These are phyloP conservation scores for Candida freyschussii DNA, from an alignment of 1,139 yeast species.

Conservation along the genomic window DNA sequence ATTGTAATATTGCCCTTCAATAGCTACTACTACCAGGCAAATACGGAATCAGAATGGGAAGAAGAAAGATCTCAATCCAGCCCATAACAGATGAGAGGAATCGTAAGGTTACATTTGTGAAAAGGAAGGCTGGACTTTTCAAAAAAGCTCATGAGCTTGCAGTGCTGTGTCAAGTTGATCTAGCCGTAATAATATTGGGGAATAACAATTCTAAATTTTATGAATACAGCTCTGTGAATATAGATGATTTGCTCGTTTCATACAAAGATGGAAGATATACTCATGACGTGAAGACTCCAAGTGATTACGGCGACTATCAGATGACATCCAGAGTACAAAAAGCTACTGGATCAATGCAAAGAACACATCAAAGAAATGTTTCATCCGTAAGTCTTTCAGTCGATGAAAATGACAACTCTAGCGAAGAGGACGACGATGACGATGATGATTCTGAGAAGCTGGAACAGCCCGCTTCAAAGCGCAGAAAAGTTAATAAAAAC, in stretches of 20 bases:
- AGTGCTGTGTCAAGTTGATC: conserved; percentile 86
- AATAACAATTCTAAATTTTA: conserved; percentile 67
- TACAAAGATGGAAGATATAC: conserved; percentile 39
- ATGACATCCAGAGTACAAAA: conserved; percentile 25
- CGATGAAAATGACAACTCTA: conserved; percentile 23
- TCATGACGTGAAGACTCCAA: conserved; percentile 59
- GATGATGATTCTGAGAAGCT: conserved; percentile 26
- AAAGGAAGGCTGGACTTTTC: conserved; percentile 90
- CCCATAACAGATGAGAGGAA: conserved; percentile 90
- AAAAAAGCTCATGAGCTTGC: conserved; percentile 95
- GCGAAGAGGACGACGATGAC: conserved; percentile 26
- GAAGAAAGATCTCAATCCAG: conserved; percentile 91
- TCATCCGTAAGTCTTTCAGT: conserved; percentile 18
- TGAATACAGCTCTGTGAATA: conserved; percentile 74
- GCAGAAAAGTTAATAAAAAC: conserved; percentile 5
- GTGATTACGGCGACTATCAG: conserved; percentile 46
- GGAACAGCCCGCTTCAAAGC: conserved; percentile 14
- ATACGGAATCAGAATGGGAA: conserved; percentile 66
- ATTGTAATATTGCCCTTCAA: background rate
- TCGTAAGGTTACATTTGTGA: conserved; percentile 83
- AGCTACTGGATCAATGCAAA: conserved; percentile 9
- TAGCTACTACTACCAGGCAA: no score
- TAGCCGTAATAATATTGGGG: conserved; percentile 88
- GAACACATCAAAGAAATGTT: conserved; percentile 13
- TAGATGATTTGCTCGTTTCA: conserved; percentile 53